These are phyloP conservation scores for Ensete ventricosum DNA, from an alignment of 176 grass and related monocot species.

Conservation along the genomic window DNA sequence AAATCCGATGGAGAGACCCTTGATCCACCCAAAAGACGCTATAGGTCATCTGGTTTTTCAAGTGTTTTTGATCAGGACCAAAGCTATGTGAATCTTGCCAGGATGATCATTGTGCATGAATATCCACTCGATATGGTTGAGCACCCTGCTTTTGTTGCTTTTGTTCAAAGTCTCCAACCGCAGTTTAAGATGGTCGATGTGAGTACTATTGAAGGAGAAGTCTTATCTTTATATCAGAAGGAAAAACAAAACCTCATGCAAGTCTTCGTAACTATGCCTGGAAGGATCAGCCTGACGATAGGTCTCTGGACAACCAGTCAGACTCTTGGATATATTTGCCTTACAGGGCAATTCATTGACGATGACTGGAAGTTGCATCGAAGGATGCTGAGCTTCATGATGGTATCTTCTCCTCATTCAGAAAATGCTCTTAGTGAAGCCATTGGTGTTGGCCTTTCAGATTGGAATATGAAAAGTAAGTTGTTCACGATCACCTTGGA, in stretches of 20 bases:
- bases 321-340: conserved; percentile 12
- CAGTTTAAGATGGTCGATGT: conserved; percentile 2
- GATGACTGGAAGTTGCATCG: conserved; percentile 12
- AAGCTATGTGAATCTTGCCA: conserved; percentile 2
- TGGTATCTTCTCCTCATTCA: conserved; percentile 16
- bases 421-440: conserved; percentile 18
- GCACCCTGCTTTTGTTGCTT: conserved; percentile 11
- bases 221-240: conserved; percentile 14
- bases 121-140: conserved; percentile 13
- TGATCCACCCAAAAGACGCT: conserved; percentile 11
- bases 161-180: conserved; percentile 14
- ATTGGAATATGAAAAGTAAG: conserved; percentile 13
- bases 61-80: conserved; percentile 14
- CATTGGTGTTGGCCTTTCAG: conserved; percentile 10
- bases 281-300: conserved; percentile 17
- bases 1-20: conserved; percentile 6
- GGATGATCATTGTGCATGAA: conserved; percentile 19
- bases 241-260: conserved; percentile 14
- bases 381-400: conserved; percentile 14
- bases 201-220: conserved; percentile 4
- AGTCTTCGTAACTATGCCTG: conserved; percentile 1
- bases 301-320: conserved; percentile 16
- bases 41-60: conserved; percentile 5
- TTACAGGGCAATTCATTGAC: conserved; percentile 13
- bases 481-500: conserved; percentile 20